Evolutionary conservation across 2,329 filamentous ascomycete species (phyloP).

Genomic region (Arthrobotrys sphaeroides): DNA sequence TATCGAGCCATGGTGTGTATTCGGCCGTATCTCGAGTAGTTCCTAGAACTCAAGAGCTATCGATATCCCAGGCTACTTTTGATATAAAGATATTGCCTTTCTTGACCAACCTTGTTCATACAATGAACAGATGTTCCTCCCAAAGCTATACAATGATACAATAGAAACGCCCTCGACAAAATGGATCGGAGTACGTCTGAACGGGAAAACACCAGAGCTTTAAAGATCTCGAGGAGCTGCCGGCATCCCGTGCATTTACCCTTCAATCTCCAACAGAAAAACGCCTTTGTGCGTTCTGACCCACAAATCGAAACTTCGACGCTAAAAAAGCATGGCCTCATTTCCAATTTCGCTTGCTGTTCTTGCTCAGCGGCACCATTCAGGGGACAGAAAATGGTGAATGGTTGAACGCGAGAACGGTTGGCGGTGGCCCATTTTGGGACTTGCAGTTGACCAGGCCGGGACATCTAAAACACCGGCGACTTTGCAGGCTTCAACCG

Average conservation of each 20-base stretch:
- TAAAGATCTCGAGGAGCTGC: neutral
- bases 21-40: neutral
- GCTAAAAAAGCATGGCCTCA: conserved; percentile 18
- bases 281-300: conserved; percentile 21
- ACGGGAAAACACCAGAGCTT: neutral
- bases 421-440: conserved; percentile 20
- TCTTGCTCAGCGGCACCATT: conserved; percentile 27
- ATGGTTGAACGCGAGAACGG: neutral
- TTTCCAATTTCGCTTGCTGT: conserved; percentile 32
- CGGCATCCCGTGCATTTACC: neutral
- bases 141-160: too few species aligned
- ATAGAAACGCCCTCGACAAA: too few species aligned
- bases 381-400: conserved; percentile 4
- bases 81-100: too few species aligned
- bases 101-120: too few species aligned
- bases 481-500: conserved; percentile 31
- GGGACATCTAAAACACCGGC: conserved; percentile 33
- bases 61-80: too few species aligned
- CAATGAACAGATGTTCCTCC: too few species aligned
- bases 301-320: neutral
- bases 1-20: conserved; percentile 6
- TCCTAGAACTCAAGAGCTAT: too few species aligned
- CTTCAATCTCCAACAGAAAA: conserved; percentile 25
- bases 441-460: neutral
- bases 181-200: too few species aligned